These are phyloP conservation scores for Petunia axillaris DNA, from an alignment of 257 asterid genomes.

Conservation along the genomic window DNA sequence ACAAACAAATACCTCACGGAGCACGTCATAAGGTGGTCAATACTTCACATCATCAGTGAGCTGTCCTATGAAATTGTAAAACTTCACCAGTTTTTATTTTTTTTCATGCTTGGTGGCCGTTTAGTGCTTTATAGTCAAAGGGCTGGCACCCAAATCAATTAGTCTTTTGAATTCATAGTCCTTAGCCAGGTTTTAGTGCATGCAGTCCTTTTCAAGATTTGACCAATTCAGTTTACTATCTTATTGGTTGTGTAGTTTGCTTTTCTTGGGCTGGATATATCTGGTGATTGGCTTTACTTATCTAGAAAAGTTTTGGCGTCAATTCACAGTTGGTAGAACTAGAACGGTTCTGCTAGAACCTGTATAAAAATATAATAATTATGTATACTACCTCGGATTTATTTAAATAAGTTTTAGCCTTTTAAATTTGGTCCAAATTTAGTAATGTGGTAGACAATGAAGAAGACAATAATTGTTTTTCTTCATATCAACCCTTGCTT, in stretches of 20 bases:
- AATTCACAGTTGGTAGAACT: background rate
- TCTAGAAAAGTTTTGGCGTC: background rate
- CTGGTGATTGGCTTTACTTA: background rate
- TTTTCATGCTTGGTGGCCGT: background rate
- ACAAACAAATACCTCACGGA: background rate
- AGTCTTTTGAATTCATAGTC: conserved; percentile 6
- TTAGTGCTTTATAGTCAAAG: background rate
- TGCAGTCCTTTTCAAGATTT: background rate
- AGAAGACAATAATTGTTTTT: too few species aligned
- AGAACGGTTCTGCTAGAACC: too few species aligned
- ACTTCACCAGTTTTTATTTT: background rate
- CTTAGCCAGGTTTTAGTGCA: background rate
- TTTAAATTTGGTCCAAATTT: too few species aligned
- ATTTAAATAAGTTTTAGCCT: too few species aligned
- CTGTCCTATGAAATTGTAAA: background rate
- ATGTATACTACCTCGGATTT: too few species aligned
- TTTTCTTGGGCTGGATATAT: background rate
- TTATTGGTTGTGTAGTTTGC: background rate
- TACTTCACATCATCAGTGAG: conserved; percentile 13
- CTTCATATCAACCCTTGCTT: too few species aligned
- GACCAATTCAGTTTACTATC: background rate
- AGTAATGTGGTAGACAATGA: too few species aligned
- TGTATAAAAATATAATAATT: too few species aligned
- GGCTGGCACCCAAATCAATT: background rate
- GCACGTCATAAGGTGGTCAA: background rate